A percentile compares a stretch with the other conserved stretches of the same genome.
These are phyloP conservation scores for Starmerella apis DNA, from an alignment of 805 yeast species.

Conservation along the genomic window DNA sequence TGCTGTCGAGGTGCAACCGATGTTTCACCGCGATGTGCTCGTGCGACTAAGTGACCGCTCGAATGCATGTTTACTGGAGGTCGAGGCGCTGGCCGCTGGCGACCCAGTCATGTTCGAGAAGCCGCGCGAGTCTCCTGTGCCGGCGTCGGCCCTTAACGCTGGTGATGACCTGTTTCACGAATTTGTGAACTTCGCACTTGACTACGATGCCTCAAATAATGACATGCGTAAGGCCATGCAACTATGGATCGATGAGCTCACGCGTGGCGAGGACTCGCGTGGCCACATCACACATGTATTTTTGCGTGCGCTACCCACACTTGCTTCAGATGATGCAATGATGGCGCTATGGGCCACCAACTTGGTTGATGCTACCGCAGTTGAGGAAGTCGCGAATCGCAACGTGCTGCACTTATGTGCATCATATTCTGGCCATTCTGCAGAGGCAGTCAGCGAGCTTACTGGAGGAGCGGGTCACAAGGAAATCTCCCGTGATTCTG, in stretches of 20 bases:
- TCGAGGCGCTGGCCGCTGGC: slow-evolving; percentile 59
- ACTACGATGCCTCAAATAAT: slow-evolving; percentile 29
- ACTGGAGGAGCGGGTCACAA: slow-evolving; percentile 9
- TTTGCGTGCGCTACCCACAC: slow-evolving; percentile 52
- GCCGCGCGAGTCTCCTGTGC: slow-evolving; percentile 11
- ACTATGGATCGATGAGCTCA: slow-evolving; percentile 39
- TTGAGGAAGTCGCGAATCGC: slow-evolving; percentile 64
- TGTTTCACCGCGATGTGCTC: slow-evolving; percentile 81
- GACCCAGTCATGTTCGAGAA: slow-evolving; percentile 30
- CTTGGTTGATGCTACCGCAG: slow-evolving; percentile 49
- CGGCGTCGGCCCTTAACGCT: slow-evolving; percentile 14
- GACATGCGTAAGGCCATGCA: slow-evolving; percentile 32
- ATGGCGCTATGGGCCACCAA: slow-evolving; percentile 40
- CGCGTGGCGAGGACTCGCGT: slow-evolving; percentile 34
- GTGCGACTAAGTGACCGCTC: slow-evolving; percentile 68
- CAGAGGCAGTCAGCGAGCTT: slow-evolving; percentile 11
- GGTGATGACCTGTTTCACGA: slow-evolving; percentile 60
- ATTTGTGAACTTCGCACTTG: slow-evolving; percentile 38
- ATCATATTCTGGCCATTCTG: slow-evolving; percentile 13
- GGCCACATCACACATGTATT: slow-evolving; percentile 59
- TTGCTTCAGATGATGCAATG: slow-evolving; percentile 53
- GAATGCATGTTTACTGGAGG: slow-evolving; percentile 45
- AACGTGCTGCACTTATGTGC: slow-evolving; percentile 63
- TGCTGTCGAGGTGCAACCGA: slow-evolving; percentile 94
- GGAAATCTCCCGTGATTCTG: slow-evolving; percentile 23